Evolutionary conservation across 1,139 yeast genomes (phyloP), one percentile per base, ranked within the genome.

Genomic region (Kodamaea plutei): DNA sequence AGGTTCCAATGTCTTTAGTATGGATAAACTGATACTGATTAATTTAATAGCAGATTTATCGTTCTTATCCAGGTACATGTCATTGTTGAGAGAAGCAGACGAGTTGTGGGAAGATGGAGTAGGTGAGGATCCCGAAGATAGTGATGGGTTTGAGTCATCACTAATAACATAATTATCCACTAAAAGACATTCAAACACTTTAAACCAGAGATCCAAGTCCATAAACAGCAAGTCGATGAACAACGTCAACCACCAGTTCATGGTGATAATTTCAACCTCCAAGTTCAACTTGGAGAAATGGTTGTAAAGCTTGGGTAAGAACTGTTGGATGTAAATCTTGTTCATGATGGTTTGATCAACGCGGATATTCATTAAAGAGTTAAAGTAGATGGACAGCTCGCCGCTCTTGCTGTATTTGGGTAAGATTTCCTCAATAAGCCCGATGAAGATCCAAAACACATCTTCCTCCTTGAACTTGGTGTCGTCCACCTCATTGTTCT

Each of bases 231-330:
- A 31, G 16, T 61, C 80, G 0, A 77, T 70, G 47, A 75, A 76
- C 25, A 77, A 52, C 8, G 76, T 64, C 11, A 76, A 54, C 61
- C 78, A 75, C 83, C 83, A 76, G 39, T 73, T 72, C 51, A 75
- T 65, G 6, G 79, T 67, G 16, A 76, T 64, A 11, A 73, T 64
- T 30, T 73, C 79, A 3, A 73, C 48, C 33, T 74, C 76, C 15
- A 76, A 64, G 2, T 57, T 57, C 5, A 63, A 44, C 0, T 34
- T 31, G 4, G 34, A n/a, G 27, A 73, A 58, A 41, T 73, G 77
- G 1, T 35, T 43, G 23, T 50, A 43, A 8, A 76, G 47, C 16
- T 56, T 51, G 0, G 80, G 79, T 22, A 73, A 39, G 5, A 50
- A 41, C 11, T 40, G 40, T 7, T 49, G 40, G 30, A 66, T 49